phyloP scores from a whole-genome alignment of 2,329 filamentous ascomycete species.

The Polychaeton citri region DNA sequence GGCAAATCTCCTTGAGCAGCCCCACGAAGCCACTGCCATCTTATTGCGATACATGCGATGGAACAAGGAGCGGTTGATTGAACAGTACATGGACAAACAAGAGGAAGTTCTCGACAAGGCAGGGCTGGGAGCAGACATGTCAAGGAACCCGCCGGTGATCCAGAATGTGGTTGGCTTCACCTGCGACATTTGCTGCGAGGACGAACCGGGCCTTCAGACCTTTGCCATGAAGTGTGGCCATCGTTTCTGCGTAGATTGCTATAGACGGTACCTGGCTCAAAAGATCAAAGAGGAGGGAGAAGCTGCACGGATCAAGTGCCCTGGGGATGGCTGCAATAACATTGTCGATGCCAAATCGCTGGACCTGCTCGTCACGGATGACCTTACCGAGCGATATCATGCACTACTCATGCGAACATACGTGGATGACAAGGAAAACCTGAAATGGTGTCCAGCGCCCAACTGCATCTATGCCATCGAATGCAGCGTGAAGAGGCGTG shows the following conservation, averaged over 20 bases:
- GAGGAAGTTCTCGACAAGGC: constrained; percentile 71
- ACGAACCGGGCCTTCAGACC: constrained; percentile 59
- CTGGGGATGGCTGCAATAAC: constrained; percentile 70
- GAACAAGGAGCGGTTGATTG: constrained; percentile 92
- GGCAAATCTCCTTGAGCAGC: constrained; percentile 77
- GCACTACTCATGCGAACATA: constrained; percentile 84
- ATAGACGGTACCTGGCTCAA: constrained; percentile 75
- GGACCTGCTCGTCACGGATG: constrained; percentile 53
- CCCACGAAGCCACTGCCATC: constrained; percentile 81
- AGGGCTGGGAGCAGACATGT: constrained; percentile 57
- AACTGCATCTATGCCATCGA: constrained; percentile 91
- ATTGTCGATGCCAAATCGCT: constrained; percentile 86
- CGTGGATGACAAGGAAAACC: constrained; percentile 87
- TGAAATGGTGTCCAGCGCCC: constrained; percentile 98
- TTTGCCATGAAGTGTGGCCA: constrained; percentile 95
- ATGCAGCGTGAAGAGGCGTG: constrained; percentile 75
- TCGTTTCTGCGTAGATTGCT: constrained; percentile 85
- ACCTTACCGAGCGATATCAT: constrained; percentile 55
- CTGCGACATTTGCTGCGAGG: constrained; percentile 95
- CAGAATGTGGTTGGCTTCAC: constrained; percentile 62
- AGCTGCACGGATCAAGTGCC: constrained; percentile 87
- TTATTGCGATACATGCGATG: constrained; percentile 79
- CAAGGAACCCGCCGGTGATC: constrained; percentile 47
- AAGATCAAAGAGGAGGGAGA: constrained; percentile 96
- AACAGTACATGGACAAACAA: constrained; percentile 87